Conservation (phyloP, 2,329 filamentous ascomycete genomes). For the Xylaria hypoxylon region DNA sequence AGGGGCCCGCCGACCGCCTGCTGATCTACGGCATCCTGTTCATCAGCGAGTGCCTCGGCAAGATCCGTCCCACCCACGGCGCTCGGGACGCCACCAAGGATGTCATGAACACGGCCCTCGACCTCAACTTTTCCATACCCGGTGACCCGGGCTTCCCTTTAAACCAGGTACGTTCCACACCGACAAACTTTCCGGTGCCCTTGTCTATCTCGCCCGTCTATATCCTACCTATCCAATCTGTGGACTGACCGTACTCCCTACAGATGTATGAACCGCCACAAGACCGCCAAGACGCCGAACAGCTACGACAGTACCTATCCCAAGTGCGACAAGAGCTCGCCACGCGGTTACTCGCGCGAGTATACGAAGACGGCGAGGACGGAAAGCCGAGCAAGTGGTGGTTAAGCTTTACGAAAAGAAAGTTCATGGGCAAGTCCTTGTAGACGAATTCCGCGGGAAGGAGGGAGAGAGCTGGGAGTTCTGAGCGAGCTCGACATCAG, state of each 20-base stretch:
- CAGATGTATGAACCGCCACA: conserved; percentile 89
- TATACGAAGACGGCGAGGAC: conserved; percentile 83
- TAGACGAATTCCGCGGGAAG: conserved; percentile 52
- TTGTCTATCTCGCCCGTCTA: no score
- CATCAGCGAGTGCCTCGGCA: conserved; percentile 87
- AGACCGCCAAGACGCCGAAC: conserved; percentile 89
- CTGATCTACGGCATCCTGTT: conserved; percentile 97
- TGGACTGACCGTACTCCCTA: conserved; percentile 3
- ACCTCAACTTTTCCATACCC: conserved; percentile 92
- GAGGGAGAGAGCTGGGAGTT: background rate
- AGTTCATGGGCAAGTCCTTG: conserved; percentile 98
- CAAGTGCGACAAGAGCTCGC: conserved; percentile 96
- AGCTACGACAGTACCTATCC: conserved; percentile 86
- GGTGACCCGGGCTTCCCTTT: conserved; percentile 93
- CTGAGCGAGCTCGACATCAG: conserved; percentile 8
- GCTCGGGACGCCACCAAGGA: conserved; percentile 74
- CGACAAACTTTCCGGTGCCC: no score
- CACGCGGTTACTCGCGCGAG: conserved; percentile 80
- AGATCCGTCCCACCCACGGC: conserved; percentile 81
- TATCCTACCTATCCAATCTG: background rate
- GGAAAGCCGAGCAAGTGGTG: conserved; percentile 87
- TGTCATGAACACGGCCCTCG: conserved; percentile 89
- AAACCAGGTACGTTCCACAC: conserved; percentile 75
- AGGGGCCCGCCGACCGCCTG: conserved; percentile 92
- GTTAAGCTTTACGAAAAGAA: conserved; percentile 98